These are phyloP conservation scores for Peterozyma toletana DNA, from an alignment of 805 yeast genomes.

Conservation along the genomic window DNA sequence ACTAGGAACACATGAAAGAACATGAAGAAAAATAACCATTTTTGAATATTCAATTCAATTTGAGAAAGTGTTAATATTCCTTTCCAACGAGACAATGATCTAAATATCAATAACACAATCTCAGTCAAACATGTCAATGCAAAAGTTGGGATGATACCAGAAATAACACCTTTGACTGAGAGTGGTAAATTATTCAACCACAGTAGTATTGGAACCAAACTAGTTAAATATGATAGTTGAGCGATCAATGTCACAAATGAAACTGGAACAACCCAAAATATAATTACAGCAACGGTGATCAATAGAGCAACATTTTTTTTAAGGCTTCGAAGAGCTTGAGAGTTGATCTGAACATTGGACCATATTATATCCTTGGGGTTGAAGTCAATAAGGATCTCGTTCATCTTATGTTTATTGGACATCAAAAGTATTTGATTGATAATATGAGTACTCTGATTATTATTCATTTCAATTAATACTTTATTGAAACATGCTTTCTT, in stretches of 20 bases:
- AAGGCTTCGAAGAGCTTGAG: slow-evolving; percentile 25
- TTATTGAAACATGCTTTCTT: slow-evolving; percentile 17
- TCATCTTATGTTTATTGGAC: slow-evolving; percentile 32
- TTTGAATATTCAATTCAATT: slow-evolving; percentile 64
- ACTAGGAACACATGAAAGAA: slow-evolving; percentile 82
- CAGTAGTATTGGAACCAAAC: slow-evolving; percentile 50
- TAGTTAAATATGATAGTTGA: slow-evolving; percentile 60
- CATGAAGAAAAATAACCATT: slow-evolving; percentile 70
- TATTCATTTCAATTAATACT: slow-evolving; percentile 57
- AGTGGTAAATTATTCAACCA: slow-evolving; percentile 53
- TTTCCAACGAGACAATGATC: slow-evolving; percentile 44
- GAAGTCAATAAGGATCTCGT: slow-evolving; percentile 40
- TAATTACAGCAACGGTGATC: slow-evolving; percentile 40
- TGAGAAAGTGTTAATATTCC: slow-evolving; percentile 57
- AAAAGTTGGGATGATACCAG: slow-evolving; percentile 63
- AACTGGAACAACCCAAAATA: slow-evolving; percentile 74
- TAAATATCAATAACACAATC: slow-evolving; percentile 50
- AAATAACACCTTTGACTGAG: slow-evolving; percentile 41
- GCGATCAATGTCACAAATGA: slow-evolving; percentile 72
- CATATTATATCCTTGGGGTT: slow-evolving; percentile 68
- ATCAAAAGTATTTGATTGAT: slow-evolving; percentile 54
- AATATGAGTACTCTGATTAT: slow-evolving; percentile 50
- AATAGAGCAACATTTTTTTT: slow-evolving; percentile 38
- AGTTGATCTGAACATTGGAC: slow-evolving; percentile 44
- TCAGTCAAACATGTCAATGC: slow-evolving; percentile 59